Evolutionary conservation across 2,329 filamentous ascomycete genomes (phyloP), one percentile per base, ranked within the genome.

Genomic region (Helotiales sp.): DNA sequence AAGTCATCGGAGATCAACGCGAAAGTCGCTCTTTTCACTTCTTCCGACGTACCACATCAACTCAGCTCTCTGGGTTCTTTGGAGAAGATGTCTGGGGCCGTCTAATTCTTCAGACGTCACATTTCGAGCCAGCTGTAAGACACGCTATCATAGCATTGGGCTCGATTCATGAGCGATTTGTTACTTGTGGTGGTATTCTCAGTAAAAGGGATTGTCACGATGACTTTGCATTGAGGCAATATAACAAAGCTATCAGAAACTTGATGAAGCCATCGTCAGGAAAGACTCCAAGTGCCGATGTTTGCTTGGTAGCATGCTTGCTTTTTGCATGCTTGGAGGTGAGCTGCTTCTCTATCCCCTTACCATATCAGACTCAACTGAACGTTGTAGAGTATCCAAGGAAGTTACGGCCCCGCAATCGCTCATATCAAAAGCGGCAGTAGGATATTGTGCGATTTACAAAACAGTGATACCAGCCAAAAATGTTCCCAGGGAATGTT

Each of bases 51-150:
- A 81, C 81, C 34, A 86, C 85, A 0, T 81, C 83, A 1, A 79
- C 73, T 31, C 83, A 86, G 64, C 74, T 88, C 7, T 85, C 84
- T 0, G 84, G 85, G 10, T 87, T 84, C 66, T 88, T 87, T 59
- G 81, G 86, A 66, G 80, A 79, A 29, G 74, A 78, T 2, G 88
- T 88, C 66, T 88, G 85, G 85, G 83, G 79, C 1, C 76, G 78
- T 40, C 77, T 79, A 13, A 82, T 88, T 2, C 69, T 87, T 15
- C 81, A 83, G 61, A 82, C 84, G 67, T 86, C 82, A 52, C 82
- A 87, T 59, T 75, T 76, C 1, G 61, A 63, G 30, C 58, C 61
- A 2, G 57, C 61, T 9, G 54, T 63, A 10, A 53, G 49, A 24
- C 62, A 67, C 55, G 63, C 62, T 2, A 38, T 65, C 22, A 58